Percentiles rank a stretch among this genome's conserved stretches.
These are phyloP conservation scores for Trametes sp. DNA, from an alignment of 1,284 basidiomycete species.

Conservation along the genomic window DNA sequence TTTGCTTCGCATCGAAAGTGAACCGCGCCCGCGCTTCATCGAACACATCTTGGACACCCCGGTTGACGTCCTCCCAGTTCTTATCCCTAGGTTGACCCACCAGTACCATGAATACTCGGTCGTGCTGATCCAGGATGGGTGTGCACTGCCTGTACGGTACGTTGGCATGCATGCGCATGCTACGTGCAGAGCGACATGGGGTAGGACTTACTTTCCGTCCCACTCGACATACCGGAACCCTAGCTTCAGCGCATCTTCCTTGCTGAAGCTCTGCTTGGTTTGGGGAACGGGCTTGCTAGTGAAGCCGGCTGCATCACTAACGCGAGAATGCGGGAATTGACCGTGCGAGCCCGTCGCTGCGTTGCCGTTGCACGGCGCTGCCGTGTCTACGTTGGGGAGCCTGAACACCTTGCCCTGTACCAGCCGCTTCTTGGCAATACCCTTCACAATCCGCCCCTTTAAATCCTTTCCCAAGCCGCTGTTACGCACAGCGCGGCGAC, in stretches of 20 bases:
- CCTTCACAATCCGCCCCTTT: not conserved
- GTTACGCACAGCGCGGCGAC: not conserved
- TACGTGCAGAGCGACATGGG: not conserved
- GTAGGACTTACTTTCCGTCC: conserved; percentile 6
- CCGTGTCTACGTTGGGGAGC: not conserved
- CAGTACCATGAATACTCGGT: not conserved
- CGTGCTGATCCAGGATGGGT: not conserved
- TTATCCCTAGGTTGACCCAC: conserved; percentile 1
- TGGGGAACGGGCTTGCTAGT: not conserved
- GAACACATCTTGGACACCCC: not conserved
- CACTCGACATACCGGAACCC: not conserved
- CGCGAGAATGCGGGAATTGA: not conserved
- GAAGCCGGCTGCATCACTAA: not conserved
- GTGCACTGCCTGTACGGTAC: not conserved
- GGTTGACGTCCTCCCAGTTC: not conserved
- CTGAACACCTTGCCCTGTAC: not conserved
- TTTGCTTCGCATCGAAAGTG: not conserved
- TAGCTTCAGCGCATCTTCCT: conserved; percentile 1
- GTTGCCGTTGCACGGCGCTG: not conserved
- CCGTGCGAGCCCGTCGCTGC: not conserved
- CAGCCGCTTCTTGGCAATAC: not conserved
- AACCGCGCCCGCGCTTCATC: not conserved
- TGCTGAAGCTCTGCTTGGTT: not conserved
- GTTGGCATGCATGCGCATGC: not conserved
- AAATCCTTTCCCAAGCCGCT: not conserved